Conservation (phyloP, 2,329 filamentous ascomycete genomes). For the Ophiostoma triangulosporum region DNA sequence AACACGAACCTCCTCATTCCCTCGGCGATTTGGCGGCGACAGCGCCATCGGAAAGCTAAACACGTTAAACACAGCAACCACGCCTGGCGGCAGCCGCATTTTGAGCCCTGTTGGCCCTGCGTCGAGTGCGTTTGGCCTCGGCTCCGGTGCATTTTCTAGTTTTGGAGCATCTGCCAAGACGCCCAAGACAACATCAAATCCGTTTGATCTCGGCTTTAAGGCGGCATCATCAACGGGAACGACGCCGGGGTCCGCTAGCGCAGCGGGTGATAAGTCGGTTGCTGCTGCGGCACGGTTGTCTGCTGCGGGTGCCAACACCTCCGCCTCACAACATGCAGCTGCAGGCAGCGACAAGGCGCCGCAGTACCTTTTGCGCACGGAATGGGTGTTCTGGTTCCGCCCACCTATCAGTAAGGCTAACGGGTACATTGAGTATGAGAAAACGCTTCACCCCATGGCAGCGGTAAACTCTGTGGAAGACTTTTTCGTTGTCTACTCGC, state of each 20-base stretch:
- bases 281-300: slow-evolving; percentile 30
- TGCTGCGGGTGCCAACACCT: slow-evolving; percentile 16
- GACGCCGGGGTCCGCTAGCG: slow-evolving; percentile 15
- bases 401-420: slow-evolving; percentile 94
- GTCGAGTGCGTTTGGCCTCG: slow-evolving; percentile 83
- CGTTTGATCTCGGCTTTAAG: slow-evolving; percentile 56
- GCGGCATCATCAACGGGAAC: slow-evolving; percentile 30
- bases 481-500: slow-evolving; percentile 79
- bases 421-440: slow-evolving; percentile 79
- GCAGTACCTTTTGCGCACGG: slow-evolving; percentile 57
- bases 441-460: slow-evolving; percentile 81
- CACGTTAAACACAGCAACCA: slow-evolving; percentile 61
- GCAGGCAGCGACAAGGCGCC: slow-evolving; percentile 21
- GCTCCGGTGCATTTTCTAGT: slow-evolving; percentile 92
- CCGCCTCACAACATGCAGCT: not conserved
- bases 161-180: slow-evolving; percentile 77
- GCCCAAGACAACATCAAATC: slow-evolving; percentile 69
- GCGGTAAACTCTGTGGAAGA: slow-evolving; percentile 72
- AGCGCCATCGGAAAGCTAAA: slow-evolving; percentile 61
- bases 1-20: slow-evolving; percentile 46
- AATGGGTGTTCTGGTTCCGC: slow-evolving; percentile 95
- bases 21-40: slow-evolving; percentile 64
- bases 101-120: slow-evolving; percentile 65
- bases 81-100: slow-evolving; percentile 48
- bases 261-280: slow-evolving; percentile 50